Evolutionary conservation across 306 rosid genomes (phyloP).

Genomic region (Chamaecrista fasciculata): DNA sequence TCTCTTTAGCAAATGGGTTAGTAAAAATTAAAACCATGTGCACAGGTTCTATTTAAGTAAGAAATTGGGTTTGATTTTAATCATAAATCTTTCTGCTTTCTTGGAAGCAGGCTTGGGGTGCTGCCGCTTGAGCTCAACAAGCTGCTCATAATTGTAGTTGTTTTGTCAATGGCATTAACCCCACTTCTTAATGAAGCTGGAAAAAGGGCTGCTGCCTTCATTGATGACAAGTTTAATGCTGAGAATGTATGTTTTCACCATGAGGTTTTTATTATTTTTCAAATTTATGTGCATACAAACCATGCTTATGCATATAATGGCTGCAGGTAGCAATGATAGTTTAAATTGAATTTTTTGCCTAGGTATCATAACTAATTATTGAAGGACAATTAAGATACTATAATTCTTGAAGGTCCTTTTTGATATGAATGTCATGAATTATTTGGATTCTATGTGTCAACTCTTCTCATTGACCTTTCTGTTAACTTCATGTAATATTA

Average conservation of each 20-base stretch:
- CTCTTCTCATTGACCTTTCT: conserved; percentile 17
- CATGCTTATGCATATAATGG: conserved; percentile 10
- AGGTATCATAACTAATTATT: background rate
- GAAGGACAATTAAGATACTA: conserved; percentile 26
- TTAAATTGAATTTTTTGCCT: conserved; percentile 23
- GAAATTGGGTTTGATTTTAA: conserved; percentile 24
- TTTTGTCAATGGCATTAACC: conserved; percentile 93
- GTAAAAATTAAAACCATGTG: conserved; percentile 17
- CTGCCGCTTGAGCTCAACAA: conserved; percentile 98
- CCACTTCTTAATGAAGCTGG: conserved; percentile 97
- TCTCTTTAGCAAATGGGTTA: conserved; percentile 91
- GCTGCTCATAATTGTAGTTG: conserved; percentile 92
- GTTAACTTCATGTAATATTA: background rate
- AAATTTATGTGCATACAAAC: conserved; percentile 7
- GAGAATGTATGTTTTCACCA: conserved; percentile 50
- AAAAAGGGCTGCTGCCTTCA: conserved; percentile 68
- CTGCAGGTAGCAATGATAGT: conserved; percentile 19
- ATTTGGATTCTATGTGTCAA: conserved; percentile 9
- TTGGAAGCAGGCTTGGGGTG: conserved; percentile 82
- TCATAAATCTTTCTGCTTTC: conserved; percentile 30
- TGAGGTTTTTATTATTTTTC: conserved; percentile 20
- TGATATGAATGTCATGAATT: conserved; percentile 3
- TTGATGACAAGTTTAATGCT: conserved; percentile 50
- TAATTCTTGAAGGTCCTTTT: conserved; percentile 12
- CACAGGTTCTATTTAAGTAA: conserved; percentile 15